Evolutionary conservation across 257 asterid genomes (phyloP), one percentile per base, ranked within the genome.

Genomic region (Osmanthus fragrans): DNA sequence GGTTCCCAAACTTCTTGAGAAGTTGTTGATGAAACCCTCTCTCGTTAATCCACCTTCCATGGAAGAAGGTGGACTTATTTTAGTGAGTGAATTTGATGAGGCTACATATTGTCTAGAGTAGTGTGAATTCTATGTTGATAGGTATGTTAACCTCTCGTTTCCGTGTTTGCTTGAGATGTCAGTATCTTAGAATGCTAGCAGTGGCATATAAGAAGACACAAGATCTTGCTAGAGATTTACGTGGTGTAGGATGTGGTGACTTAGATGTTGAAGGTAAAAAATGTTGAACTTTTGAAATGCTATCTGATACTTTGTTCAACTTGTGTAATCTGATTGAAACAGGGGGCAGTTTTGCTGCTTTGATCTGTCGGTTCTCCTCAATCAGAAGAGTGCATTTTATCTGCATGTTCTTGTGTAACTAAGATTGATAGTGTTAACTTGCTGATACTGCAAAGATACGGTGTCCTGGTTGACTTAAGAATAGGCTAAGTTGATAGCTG

Each of bases 61-160:
- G 94, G 99, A 93, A 85, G 99, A 90, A 88, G 99, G 98, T 29
- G 99, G 99, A 73, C 96, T 96, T 84, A 87, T 96, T 84, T 77
- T 89, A 72, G 99, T 96, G 88, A 89, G 96, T 85, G 65, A 79
- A 84, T 72, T 78, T 82, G 64, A 54, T 18, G 3, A n/a, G 64
- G 64, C 23, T 18, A 54, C 64, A n/a, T 54, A 54, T 63, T 70
- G 10, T 63, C 47, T 79, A 70, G n/a, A n/a, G 27, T 68, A 45
- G 77, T 54, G 25, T 54, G 64, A 78, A 40, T 58, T 33, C 75
- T 42, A 74, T 30, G 12, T 19, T 29, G 70, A 40, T 16, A 79
- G 49, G 70, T 54, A 47, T 60, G 40, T 60, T 90, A 75, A 87
- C 81, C 69, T 65, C 42, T 37, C 70, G 34, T 72, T 73, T 60